Evolutionary conservation across 179 eudicot species (phyloP).

Genomic region (Camellia oleifera): DNA sequence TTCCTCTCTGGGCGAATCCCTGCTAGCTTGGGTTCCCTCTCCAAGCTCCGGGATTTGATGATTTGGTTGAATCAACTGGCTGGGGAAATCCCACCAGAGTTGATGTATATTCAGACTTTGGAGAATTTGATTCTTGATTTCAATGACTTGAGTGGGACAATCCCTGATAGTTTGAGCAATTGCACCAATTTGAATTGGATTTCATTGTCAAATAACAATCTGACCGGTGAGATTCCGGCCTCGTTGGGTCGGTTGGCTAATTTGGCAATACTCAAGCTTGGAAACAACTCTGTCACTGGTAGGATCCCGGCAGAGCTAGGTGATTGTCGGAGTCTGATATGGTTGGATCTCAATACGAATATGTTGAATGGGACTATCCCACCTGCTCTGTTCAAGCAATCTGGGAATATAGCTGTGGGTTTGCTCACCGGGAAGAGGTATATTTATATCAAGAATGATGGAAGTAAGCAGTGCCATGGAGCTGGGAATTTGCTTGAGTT

Average conservation of each 20-base stretch:
- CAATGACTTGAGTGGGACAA: conserved; percentile 65
- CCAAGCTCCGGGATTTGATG: conserved; percentile 65
- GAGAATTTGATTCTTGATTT: conserved; percentile 85
- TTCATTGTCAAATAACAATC: conserved; percentile 72
- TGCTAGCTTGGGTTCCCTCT: conserved; percentile 54
- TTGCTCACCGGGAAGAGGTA: conserved; percentile 69
- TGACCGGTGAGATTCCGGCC: conserved; percentile 72
- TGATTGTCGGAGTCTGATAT: conserved; percentile 74
- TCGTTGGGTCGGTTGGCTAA: conserved; percentile 62
- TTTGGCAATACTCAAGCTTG: conserved; percentile 76
- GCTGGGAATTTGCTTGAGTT: conserved; percentile 90
- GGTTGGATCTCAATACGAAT: conserved; percentile 90
- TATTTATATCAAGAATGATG: conserved; percentile 71
- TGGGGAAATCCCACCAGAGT: conserved; percentile 82
- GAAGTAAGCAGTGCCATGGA: conserved; percentile 78
- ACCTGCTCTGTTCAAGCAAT: conserved; percentile 62
- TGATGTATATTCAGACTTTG: conserved; percentile 40
- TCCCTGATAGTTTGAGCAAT: conserved; percentile 72
- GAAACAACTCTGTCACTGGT: conserved; percentile 75
- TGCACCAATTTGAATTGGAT: conserved; percentile 85
- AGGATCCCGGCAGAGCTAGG: conserved; percentile 80
- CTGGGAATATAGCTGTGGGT: conserved; percentile 68
- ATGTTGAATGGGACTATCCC: conserved; percentile 71
- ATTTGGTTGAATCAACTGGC: conserved; percentile 74
- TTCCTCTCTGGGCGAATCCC: conserved; percentile 66